Percentiles rank a stretch among this genome's conserved stretches.
These are phyloP conservation scores for Leccinum fuscescens DNA, from an alignment of 1,284 basidiomycete species.

Conservation along the genomic window DNA sequence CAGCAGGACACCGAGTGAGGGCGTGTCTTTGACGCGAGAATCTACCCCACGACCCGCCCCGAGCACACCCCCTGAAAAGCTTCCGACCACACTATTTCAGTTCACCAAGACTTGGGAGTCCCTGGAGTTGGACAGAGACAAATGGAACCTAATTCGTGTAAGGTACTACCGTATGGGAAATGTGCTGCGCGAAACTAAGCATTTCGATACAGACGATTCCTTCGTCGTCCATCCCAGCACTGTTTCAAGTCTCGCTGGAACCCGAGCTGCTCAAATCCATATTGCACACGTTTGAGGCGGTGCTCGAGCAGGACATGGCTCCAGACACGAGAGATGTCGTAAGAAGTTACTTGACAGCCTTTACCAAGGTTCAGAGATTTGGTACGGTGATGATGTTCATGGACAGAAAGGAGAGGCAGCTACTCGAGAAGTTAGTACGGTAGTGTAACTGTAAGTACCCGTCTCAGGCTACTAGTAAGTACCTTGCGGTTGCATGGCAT, in stretches of 20 bases:
- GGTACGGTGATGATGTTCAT: conserved; percentile 62
- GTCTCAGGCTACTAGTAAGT: too few species aligned
- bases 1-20: conserved; percentile 16
- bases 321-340: conserved; percentile 29
- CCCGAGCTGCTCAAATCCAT: conserved; percentile 57
- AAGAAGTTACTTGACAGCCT: conserved; percentile 48
- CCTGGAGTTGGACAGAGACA: conserved; percentile 36
- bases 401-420: conserved; percentile 48
- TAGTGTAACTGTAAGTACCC: not conserved
- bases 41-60: conserved; percentile 6
- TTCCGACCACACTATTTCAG: conserved; percentile 53
- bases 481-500: too few species aligned
- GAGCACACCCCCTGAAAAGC: conserved; percentile 15
- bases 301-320: conserved; percentile 31
- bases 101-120: conserved; percentile 56
- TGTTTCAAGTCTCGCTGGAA: conserved; percentile 68
- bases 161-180: not conserved
- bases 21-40: conserved; percentile 8
- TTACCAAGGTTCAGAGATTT: conserved; percentile 59
- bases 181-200: not conserved
- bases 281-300: conserved; percentile 45
- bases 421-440: conserved; percentile 26
- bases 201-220: conserved; percentile 44
- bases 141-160: conserved; percentile 56
- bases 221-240: conserved; percentile 48